These are phyloP conservation scores for Tetracladium marchalianum DNA, from an alignment of 495 filamentous ascomycete species.

Conservation along the genomic window DNA sequence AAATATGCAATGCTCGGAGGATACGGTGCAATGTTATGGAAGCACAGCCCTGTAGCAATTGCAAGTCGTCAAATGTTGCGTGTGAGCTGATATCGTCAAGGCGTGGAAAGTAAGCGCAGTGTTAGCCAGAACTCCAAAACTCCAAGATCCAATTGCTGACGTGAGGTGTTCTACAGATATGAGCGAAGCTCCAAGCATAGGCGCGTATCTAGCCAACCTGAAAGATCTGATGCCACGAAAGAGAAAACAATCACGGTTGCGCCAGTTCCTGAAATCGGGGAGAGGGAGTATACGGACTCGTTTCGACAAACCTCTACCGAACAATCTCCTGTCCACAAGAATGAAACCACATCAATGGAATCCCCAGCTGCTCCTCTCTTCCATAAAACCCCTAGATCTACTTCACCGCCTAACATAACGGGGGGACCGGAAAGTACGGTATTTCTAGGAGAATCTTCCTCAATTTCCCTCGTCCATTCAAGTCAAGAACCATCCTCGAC, in stretches of 20 bases:
- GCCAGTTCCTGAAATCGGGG: background rate
- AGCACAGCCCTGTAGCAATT: conserved; percentile 34
- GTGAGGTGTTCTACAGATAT: background rate
- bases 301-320: background rate
- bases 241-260: background rate
- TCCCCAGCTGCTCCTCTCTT: background rate
- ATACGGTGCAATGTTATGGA: conserved; percentile 38
- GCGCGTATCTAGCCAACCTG: background rate
- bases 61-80: conserved; percentile 25
- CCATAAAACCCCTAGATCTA: background rate
- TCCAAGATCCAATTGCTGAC: background rate
- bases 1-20: conserved; percentile 35
- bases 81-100: conserved; percentile 35
- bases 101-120: conserved; percentile 29
- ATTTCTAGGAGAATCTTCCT: conserved; percentile 6
- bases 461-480: conserved; percentile 1
- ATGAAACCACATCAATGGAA: background rate
- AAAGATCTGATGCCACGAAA: background rate
- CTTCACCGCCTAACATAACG: background rate
- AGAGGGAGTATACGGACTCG: background rate
- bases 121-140: too few species aligned
- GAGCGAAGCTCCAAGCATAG: background rate
- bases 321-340: background rate
- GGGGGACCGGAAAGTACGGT: conserved; percentile 2
- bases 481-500: background rate